Evolutionary conservation across 2,329 filamentous ascomycete species (phyloP).

Genomic region (Ophiocordyceps camponoti-leonardi): DNA sequence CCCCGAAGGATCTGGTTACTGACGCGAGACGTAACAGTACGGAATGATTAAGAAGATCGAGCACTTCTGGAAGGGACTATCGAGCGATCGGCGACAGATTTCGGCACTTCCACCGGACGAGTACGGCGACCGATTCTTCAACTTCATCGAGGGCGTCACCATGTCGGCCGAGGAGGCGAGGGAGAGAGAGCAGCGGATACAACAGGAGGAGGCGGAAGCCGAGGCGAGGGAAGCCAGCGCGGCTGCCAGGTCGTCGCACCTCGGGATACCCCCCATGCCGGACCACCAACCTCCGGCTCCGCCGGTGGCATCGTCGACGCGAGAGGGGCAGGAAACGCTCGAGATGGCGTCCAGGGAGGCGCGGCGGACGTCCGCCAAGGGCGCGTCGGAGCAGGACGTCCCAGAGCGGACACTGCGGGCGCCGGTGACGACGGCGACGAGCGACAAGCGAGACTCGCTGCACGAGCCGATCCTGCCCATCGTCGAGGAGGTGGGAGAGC

Average conservation of each 20-base stretch:
- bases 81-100: slow-evolving; percentile 68
- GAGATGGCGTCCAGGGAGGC: slow-evolving; percentile 22
- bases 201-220: slow-evolving; percentile 36
- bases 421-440: slow-evolving; percentile 6
- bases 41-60: slow-evolving; percentile 88
- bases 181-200: slow-evolving; percentile 41
- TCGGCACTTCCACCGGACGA: slow-evolving; percentile 79
- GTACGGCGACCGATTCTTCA: slow-evolving; percentile 86
- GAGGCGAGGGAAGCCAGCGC: slow-evolving; percentile 13
- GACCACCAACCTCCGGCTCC: slow-evolving; percentile 27
- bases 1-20: slow-evolving; percentile 7
- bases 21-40: slow-evolving; percentile 40
- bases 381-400: slow-evolving; percentile 28
- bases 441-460: slow-evolving; percentile 36
- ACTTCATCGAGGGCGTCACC: slow-evolving; percentile 80
- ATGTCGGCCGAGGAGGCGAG: slow-evolving; percentile 76
- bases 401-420: slow-evolving; percentile 42
- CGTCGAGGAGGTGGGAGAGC: slow-evolving; percentile 80
- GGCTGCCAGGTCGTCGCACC: slow-evolving; percentile 7
- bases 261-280: slow-evolving; percentile 24
- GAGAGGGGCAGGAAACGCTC: slow-evolving; percentile 22
- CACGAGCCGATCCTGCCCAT: slow-evolving; percentile 49
- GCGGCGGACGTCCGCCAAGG: slow-evolving; percentile 14
- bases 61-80: slow-evolving; percentile 92
- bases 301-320: slow-evolving; percentile 12